Base-by-base conservation (phyloP, 2,329 filamentous ascomycete genomes). In the Cladosporium sp. region DNA sequence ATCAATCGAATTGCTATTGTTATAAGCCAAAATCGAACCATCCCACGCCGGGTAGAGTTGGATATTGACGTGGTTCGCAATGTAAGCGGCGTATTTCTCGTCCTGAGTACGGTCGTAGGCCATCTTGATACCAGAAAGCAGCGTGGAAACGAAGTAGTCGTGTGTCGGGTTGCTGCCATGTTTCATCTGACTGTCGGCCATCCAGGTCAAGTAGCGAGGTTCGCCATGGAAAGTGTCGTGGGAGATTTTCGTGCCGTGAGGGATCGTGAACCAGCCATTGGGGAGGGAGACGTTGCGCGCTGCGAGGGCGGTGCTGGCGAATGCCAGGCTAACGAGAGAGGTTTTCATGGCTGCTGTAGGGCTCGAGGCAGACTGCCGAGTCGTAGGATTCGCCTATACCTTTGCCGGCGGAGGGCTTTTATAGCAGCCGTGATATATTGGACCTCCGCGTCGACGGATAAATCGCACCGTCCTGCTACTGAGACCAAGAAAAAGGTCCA, bases 31-130 rank as follows among this genome's bases (percentile, higher is more conserved):
- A 12, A 58, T 53, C 4, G 48, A 51, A 18, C 58, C 56, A 24
- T 60, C 65, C 22, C 67, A 61, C 0, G 61, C 67, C 50, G 71
- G 69, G 18, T 61, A 53, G 17, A 68, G 72, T 1, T 69, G 71
- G 4, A 68, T 71, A 49, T 75, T 74, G 48, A 74, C 68, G 56
- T 68, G 77, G 37, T 72, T 75, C 64, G 76, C 77, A 50, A 78
- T 74, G 51, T 67, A 59, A 29, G 54, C 52, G 4, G 32, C 48
- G 47, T 61, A 59, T 29, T 58, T 59, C 3, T 51, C 44, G 20
- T 61, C 53, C 6, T 51, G 49, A 12, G 58, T 61, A 7, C 56
- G 50, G 11, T 57, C 50, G 42, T 58, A 61, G 19, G 58, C 58
- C 17, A 55, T 51, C 11, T 54, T 40, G 1, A 59, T 32, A 20